Evolutionary conservation across 208 protist species (phyloP).

Genomic region (Acanthamoeba healyi): DNA sequence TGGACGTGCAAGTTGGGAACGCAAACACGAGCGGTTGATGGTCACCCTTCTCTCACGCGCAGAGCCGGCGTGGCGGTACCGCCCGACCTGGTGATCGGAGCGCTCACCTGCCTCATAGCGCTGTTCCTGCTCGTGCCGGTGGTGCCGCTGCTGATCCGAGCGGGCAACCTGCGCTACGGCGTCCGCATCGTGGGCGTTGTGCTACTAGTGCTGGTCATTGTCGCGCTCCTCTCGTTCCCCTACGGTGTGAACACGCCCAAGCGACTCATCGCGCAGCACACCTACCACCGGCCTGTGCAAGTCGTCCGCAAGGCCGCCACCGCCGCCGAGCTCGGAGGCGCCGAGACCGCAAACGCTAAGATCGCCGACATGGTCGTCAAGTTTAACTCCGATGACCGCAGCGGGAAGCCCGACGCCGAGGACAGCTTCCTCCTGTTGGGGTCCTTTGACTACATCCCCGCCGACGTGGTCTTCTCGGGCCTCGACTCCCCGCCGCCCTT

Average conservation of each 20-base stretch:
- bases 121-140: neutral
- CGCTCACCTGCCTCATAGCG: neutral
- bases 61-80: slow-evolving; percentile 36
- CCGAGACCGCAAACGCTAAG: neutral
- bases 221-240: slow-evolving; percentile 37
- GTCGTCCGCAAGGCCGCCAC: neutral
- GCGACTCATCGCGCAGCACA: slow-evolving; percentile 57
- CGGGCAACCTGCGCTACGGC: slow-evolving; percentile 24
- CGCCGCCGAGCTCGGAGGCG: neutral
- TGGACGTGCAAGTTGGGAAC: no score
- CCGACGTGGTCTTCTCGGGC: neutral
- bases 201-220: neutral
- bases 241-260: slow-evolving; percentile 48
- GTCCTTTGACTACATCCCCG: slow-evolving; percentile 3
- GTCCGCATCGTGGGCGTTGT: neutral
- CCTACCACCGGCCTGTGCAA: slow-evolving; percentile 14
- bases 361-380: neutral
- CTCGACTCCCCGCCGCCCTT: neutral
- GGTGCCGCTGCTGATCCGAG: neutral
- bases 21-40: no score
- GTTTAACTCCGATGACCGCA: slow-evolving; percentile 21
- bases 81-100: slow-evolving; percentile 53
- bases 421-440: slow-evolving; percentile 49
- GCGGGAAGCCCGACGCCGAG: slow-evolving; percentile 51
- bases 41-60: no score